Evolutionary conservation across 1,284 basidiomycete species (phyloP).

Genomic region (Rhodotorula mucilaginosa): DNA sequence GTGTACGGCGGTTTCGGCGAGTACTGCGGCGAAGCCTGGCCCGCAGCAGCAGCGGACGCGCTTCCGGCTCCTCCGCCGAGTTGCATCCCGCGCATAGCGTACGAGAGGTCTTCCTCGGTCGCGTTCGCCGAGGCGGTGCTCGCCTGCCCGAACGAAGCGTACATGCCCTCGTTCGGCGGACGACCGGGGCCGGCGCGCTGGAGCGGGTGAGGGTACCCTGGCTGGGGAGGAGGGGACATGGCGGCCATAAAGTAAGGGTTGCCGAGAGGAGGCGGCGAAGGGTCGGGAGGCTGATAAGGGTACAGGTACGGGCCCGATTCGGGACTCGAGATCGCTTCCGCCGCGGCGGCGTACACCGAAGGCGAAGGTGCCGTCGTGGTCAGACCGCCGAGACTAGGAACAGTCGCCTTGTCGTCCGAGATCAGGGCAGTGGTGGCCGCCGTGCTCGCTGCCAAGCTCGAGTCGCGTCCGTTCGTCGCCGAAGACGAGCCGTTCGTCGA

Average conservation of each 20-base stretch:
- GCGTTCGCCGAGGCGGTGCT: conserved; percentile 1
- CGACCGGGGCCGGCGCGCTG: not conserved
- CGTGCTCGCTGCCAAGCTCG: no score
- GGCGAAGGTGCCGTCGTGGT: not conserved
- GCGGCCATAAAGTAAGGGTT: conserved; percentile 24
- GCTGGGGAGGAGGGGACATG: conserved; percentile 11
- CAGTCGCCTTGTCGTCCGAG: no score
- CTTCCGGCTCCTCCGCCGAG: conserved; percentile 2
- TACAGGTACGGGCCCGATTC: conserved; percentile 21
- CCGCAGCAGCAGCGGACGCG: no score
- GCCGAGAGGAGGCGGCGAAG: conserved; percentile 25
- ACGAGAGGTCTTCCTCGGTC: conserved; percentile 34
- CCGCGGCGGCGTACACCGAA: conserved; percentile 1
- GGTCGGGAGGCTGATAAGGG: conserved; percentile 26
- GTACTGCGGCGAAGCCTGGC: conserved; percentile 2
- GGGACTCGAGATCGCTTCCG: conserved; percentile 9
- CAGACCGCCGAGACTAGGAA: no score
- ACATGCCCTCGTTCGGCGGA: conserved; percentile 2
- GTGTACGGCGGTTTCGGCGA: conserved; percentile 18
- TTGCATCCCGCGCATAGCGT: conserved; percentile 25
- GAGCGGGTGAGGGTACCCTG: not conserved
- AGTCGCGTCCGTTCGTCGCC: no score
- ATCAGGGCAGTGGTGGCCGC: no score
- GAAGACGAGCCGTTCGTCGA: no score
- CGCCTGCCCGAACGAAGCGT: conserved; percentile 13